Conservation (phyloP, 2,329 filamentous ascomycete genomes). For the Onygenales sp. region DNA sequence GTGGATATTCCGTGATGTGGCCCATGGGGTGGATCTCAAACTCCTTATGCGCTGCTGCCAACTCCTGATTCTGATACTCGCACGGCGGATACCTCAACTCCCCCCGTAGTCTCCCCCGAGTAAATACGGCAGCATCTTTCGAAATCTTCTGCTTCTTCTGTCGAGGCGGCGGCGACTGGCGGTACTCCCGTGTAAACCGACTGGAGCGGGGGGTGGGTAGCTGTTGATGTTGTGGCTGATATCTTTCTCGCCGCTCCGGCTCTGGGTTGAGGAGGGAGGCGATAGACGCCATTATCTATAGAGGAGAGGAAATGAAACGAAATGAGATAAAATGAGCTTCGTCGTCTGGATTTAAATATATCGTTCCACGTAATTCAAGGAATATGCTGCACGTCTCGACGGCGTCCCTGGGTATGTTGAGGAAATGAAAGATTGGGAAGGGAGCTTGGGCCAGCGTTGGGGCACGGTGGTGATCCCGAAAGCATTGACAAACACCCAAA, state of each 20-base stretch:
- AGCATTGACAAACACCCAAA: slow-evolving; percentile 2
- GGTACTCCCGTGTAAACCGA: slow-evolving; percentile 34
- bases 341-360: not conserved
- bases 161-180: slow-evolving; percentile 13
- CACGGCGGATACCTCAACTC: slow-evolving; percentile 64
- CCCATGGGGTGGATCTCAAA: slow-evolving; percentile 60
- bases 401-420: not conserved
- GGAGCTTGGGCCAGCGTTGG: not conserved
- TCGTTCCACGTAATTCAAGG: not conserved
- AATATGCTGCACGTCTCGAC: slow-evolving; percentile 3
- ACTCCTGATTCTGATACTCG: slow-evolving; percentile 53
- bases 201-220: slow-evolving; percentile 30
- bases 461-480: not conserved
- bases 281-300: slow-evolving; percentile 50
- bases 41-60: slow-evolving; percentile 48
- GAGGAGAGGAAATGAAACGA: not conserved
- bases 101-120: slow-evolving; percentile 54
- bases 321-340: not conserved
- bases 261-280: slow-evolving; percentile 58
- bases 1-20: slow-evolving; percentile 49
- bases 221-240: slow-evolving; percentile 13
- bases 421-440: slow-evolving; percentile 4
- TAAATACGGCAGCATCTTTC: slow-evolving; percentile 56
- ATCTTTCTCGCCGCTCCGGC: slow-evolving; percentile 30
- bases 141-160: slow-evolving; percentile 47